Evolutionary conservation across 805 yeast genomes (phyloP).

Genomic region (Ogataea trehalophila): DNA sequence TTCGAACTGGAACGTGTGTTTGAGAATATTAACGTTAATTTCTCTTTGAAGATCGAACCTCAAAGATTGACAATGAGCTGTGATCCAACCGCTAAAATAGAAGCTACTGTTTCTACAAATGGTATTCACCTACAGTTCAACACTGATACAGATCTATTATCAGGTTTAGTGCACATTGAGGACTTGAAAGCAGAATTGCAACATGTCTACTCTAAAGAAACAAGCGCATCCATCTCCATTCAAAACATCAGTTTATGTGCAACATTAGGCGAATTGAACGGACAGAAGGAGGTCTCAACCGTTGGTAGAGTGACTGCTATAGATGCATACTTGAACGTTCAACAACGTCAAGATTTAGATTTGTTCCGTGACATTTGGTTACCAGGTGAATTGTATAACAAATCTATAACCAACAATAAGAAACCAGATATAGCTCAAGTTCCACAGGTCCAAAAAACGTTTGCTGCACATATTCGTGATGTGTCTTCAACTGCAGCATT

Average conservation of each 20-base stretch:
- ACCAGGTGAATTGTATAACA: constrained; percentile 38
- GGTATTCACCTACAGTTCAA: constrained; percentile 58
- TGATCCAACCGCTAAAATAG: constrained; percentile 91
- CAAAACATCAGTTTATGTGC: constrained; percentile 44
- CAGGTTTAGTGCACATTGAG: constrained; percentile 44
- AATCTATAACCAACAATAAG: constrained; percentile 8
- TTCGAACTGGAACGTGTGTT: constrained; percentile 42
- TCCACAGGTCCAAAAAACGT: constrained; percentile 23
- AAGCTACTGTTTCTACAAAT: constrained; percentile 73
- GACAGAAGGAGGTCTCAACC: constrained; percentile 41
- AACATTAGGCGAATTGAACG: constrained; percentile 38
- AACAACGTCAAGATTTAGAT: constrained; percentile 83
- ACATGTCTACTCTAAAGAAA: constrained; percentile 86
- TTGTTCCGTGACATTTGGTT: constrained; percentile 81
- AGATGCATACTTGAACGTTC: constrained; percentile 62
- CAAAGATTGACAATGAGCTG: constrained; percentile 81
- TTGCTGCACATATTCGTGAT: constrained; percentile 45
- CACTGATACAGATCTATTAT: constrained; percentile 39
- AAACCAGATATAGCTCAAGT: constrained; percentile 3
- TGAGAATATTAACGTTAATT: constrained; percentile 53
- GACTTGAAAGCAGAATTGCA: constrained; percentile 69
- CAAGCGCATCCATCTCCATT: constrained; percentile 64
- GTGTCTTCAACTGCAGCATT: constrained; percentile 60
- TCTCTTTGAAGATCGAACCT: constrained; percentile 60
- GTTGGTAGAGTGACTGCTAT: constrained; percentile 49